These are phyloP conservation scores for Exophiala aquamarina DNA, from an alignment of 2,329 filamentous ascomycete genomes.

Conservation along the genomic window DNA sequence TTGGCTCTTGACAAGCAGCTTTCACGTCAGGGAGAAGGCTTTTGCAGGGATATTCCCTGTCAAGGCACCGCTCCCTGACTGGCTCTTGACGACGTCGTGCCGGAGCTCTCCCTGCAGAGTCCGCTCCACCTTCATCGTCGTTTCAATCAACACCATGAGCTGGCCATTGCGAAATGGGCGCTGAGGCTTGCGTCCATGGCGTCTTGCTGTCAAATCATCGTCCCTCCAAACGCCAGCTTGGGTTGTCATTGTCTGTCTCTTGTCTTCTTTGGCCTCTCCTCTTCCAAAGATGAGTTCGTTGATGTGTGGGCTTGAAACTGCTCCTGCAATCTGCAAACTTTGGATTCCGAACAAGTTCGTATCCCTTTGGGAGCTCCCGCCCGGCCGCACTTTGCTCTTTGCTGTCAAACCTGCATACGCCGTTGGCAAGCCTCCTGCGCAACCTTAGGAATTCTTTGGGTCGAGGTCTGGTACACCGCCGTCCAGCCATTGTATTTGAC, in stretches of 20 bases:
- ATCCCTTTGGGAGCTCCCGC: background rate
- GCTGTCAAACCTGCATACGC: conserved; percentile 1
- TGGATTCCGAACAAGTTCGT: no score
- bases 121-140: conserved; percentile 4
- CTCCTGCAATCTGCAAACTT: no score
- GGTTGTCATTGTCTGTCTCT: no score
- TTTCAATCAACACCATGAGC: background rate
- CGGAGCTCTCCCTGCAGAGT: background rate
- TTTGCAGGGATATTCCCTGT: background rate
- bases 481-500: conserved; percentile 5
- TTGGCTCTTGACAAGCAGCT: background rate
- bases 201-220: background rate
- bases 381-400: conserved; percentile 1
- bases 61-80: background rate
- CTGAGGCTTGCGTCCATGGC: background rate
- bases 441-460: conserved; percentile 4
- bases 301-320: no score
- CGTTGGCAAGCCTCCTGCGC: conserved; percentile 8
- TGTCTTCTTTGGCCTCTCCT: no score
- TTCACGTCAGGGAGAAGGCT: background rate
- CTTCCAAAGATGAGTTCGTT: no score
- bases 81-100: background rate
- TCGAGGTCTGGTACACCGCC: conserved; percentile 9
- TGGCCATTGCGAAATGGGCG: no score
- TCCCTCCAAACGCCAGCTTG: no score